Percentiles rank a stretch among this genome's conserved stretches.
Conservation (phyloP, 2,329 filamentous ascomycete species). For the Aspergillus sp. region DNA sequence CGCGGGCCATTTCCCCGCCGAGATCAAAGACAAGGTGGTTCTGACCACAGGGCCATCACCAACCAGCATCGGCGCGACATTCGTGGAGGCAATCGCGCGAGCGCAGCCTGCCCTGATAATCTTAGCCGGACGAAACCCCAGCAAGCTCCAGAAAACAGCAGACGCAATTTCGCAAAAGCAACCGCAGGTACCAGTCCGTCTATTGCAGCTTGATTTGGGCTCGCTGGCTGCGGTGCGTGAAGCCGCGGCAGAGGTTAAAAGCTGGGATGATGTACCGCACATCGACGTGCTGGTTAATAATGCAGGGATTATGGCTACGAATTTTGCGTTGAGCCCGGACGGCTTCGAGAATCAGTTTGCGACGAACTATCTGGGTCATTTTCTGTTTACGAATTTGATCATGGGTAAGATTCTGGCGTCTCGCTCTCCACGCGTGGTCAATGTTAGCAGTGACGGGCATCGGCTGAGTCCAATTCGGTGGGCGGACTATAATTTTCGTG, state of each 20-base stretch:
- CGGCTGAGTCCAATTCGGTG: conserved; percentile 44
- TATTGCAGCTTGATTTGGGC: conserved; percentile 35
- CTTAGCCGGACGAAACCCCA: conserved; percentile 38
- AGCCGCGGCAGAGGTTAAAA: conserved; percentile 33
- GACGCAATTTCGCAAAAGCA: conserved; percentile 17
- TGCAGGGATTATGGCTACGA: conserved; percentile 40
- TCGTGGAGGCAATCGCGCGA: conserved; percentile 36
- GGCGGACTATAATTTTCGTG: conserved; percentile 47
- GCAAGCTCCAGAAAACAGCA: conserved; percentile 34
- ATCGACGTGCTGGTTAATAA: conserved; percentile 48
- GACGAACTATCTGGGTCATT: conserved; percentile 41
- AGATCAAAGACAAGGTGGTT: conserved; percentile 31
- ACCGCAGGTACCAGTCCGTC: conserved; percentile 22
- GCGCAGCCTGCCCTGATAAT: conserved; percentile 37
- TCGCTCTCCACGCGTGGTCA: conserved; percentile 38
- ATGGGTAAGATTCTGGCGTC: conserved; percentile 31
- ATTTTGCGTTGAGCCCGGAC: conserved; percentile 30
- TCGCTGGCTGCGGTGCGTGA: conserved; percentile 30
- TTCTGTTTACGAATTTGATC: conserved; percentile 42
- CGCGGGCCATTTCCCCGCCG: conserved; percentile 16
- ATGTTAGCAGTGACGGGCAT: conserved; percentile 48
- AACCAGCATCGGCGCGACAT: conserved; percentile 37
- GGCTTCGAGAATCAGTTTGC: conserved; percentile 41
- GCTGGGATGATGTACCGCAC: conserved; percentile 23
- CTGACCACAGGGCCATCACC: conserved; percentile 45